Percentiles rank a stretch among this genome's conserved stretches.
Evolutionary conservation across 192 early-diverging fungal species (phyloP).

Genomic region (Entrophospora sp.): DNA sequence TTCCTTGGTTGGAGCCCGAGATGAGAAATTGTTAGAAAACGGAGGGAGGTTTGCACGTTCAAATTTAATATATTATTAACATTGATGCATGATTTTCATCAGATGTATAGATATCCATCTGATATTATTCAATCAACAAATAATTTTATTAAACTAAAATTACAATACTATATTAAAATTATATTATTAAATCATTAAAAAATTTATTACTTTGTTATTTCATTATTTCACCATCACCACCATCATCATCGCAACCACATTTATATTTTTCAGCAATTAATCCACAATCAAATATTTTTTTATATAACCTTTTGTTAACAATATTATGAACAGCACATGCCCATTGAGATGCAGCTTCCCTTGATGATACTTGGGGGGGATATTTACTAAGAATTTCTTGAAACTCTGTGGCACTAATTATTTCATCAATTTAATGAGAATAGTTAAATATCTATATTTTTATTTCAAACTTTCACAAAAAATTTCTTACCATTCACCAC

Average conservation of each 20-base stretch:
- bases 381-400: slow-evolving; percentile 61
- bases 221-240: not conserved
- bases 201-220: too few relatives aligned
- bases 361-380: slow-evolving; percentile 70
- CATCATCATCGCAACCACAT: slow-evolving; percentile 68
- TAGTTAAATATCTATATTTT: not conserved
- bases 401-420: slow-evolving; percentile 75
- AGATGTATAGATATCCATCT: too few relatives aligned
- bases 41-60: too few relatives aligned
- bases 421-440: too few relatives aligned
- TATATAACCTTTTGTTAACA: slow-evolving; percentile 75
- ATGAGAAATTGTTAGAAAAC: slow-evolving; percentile 28
- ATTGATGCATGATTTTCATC: too few relatives aligned
- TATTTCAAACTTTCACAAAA: not conserved
- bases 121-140: too few relatives aligned
- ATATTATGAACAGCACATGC: slow-evolving; percentile 81
- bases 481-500: slow-evolving; percentile 78
- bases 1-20: slow-evolving; percentile 25
- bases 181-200: too few relatives aligned
- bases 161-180: too few relatives aligned
- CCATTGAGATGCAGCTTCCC: slow-evolving; percentile 70
- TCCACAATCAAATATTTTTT: slow-evolving; percentile 73
- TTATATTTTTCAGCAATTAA: slow-evolving; percentile 67
- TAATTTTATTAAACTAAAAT: too few relatives aligned
- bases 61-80: too few relatives aligned